Percentiles rank a stretch among this genome's conserved stretches.
Evolutionary conservation across 768 basidiomycete genomes (phyloP).

Genomic region (Baorangia bicolor): DNA sequence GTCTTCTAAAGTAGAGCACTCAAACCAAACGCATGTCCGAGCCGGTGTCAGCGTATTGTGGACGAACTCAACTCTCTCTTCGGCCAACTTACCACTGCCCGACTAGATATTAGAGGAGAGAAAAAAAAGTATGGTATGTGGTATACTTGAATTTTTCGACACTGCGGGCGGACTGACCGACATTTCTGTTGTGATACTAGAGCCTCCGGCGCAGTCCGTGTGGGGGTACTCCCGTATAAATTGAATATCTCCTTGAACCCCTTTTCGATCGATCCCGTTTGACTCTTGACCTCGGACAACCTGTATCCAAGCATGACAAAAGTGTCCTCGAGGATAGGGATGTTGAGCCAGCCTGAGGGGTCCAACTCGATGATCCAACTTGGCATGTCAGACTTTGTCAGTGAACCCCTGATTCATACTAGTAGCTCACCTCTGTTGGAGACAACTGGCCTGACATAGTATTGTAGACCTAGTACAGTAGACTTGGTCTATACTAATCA

Average conservation of each 20-base stretch:
- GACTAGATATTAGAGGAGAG: too few relatives aligned
- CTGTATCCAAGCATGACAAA: not conserved
- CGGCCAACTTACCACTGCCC: not conserved
- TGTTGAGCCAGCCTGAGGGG: not conserved
- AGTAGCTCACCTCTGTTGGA: not conserved
- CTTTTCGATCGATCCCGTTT: not conserved
- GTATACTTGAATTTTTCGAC: not conserved
- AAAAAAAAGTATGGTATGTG: not conserved
- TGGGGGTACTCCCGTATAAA: not conserved
- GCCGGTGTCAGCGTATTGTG: too few relatives aligned
- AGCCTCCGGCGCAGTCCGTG: not conserved
- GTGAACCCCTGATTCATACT: not conserved
- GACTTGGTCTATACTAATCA: not conserved
- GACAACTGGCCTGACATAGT: too few relatives aligned
- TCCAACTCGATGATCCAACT: too few relatives aligned
- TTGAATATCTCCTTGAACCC: too few relatives aligned
- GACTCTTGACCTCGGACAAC: not conserved
- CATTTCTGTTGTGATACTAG: not conserved
- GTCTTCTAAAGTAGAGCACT: not conserved
- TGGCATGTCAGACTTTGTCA: not conserved
- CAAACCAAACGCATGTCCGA: not conserved
- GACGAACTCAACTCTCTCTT: not conserved
- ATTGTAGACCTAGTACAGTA: too few relatives aligned
- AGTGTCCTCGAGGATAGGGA: not conserved
- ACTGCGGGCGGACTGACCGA: not conserved